These are phyloP conservation scores for Rhizomucor pusillus DNA, from an alignment of 371 early-diverging fungal genomes.

Conservation along the genomic window DNA sequence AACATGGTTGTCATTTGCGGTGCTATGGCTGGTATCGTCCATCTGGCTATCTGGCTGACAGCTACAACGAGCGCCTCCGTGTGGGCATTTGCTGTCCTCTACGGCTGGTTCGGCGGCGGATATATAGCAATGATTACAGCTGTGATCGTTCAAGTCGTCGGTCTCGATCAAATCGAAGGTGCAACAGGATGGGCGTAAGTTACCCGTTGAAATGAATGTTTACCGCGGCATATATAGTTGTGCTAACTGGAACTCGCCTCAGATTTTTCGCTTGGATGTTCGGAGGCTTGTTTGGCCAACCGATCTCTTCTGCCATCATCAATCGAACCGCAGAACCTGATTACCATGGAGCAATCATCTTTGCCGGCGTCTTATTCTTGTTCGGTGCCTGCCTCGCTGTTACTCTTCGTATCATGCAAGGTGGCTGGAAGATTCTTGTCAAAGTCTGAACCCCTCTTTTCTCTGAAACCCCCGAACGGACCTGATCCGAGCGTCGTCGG, in stretches of 20 bases:
- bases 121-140: constrained; percentile 54
- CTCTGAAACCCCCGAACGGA: no score
- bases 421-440: constrained; percentile 18
- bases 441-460: constrained; percentile 2
- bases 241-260: no score
- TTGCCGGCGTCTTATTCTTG: constrained; percentile 22
- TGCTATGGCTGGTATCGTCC: constrained; percentile 40
- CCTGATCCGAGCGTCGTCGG: neutral
- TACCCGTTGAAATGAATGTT: no score
- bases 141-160: constrained; percentile 47
- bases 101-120: constrained; percentile 58
- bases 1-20: constrained; percentile 52
- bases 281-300: constrained; percentile 53
- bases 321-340: constrained; percentile 11
- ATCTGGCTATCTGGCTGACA: constrained; percentile 36
- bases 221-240: no score
- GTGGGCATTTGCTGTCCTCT: constrained; percentile 42
- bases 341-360: constrained; percentile 22
- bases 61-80: constrained; percentile 37
- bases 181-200: constrained; percentile 49
- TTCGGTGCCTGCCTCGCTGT: constrained; percentile 25
- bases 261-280: constrained; percentile 46
- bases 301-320: constrained; percentile 48
- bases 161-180: constrained; percentile 48
- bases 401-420: constrained; percentile 23